Conservation (phyloP, 2,329 filamentous ascomycete species). For the Sclerotinia sclerotiorum region DNA sequence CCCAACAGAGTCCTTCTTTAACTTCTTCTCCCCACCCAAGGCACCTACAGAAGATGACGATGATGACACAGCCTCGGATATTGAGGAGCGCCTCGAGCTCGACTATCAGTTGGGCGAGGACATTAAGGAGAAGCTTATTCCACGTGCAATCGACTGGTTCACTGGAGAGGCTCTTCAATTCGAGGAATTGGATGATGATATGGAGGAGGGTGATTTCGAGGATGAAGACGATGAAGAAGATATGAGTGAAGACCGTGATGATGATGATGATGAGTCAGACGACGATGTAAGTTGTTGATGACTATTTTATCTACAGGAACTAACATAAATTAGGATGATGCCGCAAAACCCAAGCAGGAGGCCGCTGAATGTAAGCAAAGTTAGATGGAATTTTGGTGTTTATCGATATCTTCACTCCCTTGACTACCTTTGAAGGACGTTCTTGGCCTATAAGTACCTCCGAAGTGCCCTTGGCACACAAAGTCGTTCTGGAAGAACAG, state of each 20-base stretch:
- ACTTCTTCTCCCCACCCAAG: conserved; percentile 92
- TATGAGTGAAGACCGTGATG: conserved; percentile 73
- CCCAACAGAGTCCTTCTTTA: conserved; percentile 93
- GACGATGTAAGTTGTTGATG: conserved; percentile 63
- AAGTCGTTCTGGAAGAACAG: conserved; percentile 18
- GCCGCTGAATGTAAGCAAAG: conserved; percentile 96
- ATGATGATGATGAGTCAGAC: conserved; percentile 76
- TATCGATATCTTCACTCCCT: conserved; percentile 14
- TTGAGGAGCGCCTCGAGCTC: conserved; percentile 95
- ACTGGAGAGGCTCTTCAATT: conserved; percentile 96
- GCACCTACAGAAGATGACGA: conserved; percentile 72
- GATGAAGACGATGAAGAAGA: conserved; percentile 89
- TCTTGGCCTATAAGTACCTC: conserved; percentile 18
- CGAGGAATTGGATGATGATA: conserved; percentile 85
- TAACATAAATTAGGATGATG: conserved; percentile 66
- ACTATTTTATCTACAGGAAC: conserved; percentile 16
- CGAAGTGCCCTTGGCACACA: conserved; percentile 23
- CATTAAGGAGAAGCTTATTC: conserved; percentile 99
- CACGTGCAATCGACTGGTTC: conserved; percentile 98
- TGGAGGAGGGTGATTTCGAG: conserved; percentile 79
- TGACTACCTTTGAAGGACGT: conserved; percentile 8
- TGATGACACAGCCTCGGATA: conserved; percentile 77
- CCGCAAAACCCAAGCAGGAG: conserved; percentile 89
- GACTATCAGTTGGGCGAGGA: conserved; percentile 99
- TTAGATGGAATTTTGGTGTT: conserved; percentile 47